These are phyloP conservation scores for Taxillus chinensis DNA, from an alignment of 164 flowering plant species.

Conservation along the genomic window DNA sequence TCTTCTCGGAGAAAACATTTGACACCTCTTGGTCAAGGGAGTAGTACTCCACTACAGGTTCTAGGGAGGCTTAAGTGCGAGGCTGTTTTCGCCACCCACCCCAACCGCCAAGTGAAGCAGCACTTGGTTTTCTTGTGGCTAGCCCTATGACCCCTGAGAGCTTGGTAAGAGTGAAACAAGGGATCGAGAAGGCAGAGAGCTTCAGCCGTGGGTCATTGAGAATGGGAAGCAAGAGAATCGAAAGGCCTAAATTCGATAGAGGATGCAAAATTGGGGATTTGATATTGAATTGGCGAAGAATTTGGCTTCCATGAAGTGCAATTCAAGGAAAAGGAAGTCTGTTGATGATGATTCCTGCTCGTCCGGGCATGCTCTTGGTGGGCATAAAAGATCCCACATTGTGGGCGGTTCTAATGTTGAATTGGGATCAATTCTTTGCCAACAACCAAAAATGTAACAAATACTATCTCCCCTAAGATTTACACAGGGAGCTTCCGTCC, in stretches of 20 bases:
- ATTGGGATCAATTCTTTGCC: too few species aligned
- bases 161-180: constrained; percentile 39
- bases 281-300: constrained; percentile 10
- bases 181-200: constrained; percentile 28
- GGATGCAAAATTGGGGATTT: neutral
- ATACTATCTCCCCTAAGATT: too few species aligned
- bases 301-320: constrained; percentile 4
- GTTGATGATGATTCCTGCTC: constrained; percentile 4
- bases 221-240: constrained; percentile 6
- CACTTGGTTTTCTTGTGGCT: constrained; percentile 47
- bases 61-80: constrained; percentile 12
- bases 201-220: constrained; percentile 1
- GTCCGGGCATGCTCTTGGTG: constrained; percentile 64
- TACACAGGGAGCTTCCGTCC: too few species aligned
- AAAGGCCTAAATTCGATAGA: neutral
- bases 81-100: constrained; percentile 20
- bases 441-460: too few species aligned
- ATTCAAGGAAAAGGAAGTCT: constrained; percentile 20
- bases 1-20: constrained; percentile 9
- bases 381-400: constrained; percentile 62
- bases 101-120: constrained; percentile 27
- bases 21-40: neutral
- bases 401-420: constrained; percentile 16
- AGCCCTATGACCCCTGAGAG: constrained; percentile 55
- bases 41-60: constrained; percentile 9